A percentile compares a stretch with the other conserved stretches of the same genome.
Conservation (phyloP, 805 yeast species). For the Metschnikowia matae region DNA sequence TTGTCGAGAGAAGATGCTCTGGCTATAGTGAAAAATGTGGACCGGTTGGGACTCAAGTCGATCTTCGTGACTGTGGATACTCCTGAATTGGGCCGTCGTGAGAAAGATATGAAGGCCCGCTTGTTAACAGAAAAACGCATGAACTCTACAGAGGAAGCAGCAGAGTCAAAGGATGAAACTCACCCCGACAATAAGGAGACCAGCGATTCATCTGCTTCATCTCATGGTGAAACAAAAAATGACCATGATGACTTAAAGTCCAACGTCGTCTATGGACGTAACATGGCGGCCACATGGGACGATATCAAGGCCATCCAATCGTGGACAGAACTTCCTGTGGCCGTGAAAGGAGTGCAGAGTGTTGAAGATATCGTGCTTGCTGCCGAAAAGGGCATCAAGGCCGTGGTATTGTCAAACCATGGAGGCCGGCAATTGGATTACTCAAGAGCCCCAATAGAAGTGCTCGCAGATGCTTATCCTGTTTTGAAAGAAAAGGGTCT, state of each 20-base stretch:
- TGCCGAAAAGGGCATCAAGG: constrained; percentile 53
- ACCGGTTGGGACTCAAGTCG: constrained; percentile 54
- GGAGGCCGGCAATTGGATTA: constrained; percentile 89
- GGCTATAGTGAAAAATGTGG: constrained; percentile 67
- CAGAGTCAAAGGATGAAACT: neutral
- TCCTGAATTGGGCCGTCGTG: constrained; percentile 69
- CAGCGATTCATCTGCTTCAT: neutral
- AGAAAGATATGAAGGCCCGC: constrained; percentile 45
- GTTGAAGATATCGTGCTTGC: constrained; percentile 63
- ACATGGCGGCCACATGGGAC: constrained; percentile 33
- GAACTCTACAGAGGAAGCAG: neutral
- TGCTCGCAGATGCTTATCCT: constrained; percentile 67
- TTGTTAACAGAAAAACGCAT: constrained; percentile 5
- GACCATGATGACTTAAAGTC: constrained; percentile 8
- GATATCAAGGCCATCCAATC: constrained; percentile 34
- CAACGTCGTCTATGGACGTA: constrained; percentile 16
- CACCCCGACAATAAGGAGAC: neutral
- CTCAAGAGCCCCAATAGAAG: constrained; percentile 72
- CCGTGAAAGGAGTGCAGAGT: constrained; percentile 65
- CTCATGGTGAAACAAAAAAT: constrained; percentile 4
- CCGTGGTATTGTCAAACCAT: constrained; percentile 77
- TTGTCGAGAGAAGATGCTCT: constrained; percentile 54
- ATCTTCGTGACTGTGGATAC: constrained; percentile 90
- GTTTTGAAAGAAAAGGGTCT: constrained; percentile 43
- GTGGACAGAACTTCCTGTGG: constrained; percentile 39